Base-by-base conservation (phyloP, 768 basidiomycete species). In the Hypholoma fasciculare region DNA sequence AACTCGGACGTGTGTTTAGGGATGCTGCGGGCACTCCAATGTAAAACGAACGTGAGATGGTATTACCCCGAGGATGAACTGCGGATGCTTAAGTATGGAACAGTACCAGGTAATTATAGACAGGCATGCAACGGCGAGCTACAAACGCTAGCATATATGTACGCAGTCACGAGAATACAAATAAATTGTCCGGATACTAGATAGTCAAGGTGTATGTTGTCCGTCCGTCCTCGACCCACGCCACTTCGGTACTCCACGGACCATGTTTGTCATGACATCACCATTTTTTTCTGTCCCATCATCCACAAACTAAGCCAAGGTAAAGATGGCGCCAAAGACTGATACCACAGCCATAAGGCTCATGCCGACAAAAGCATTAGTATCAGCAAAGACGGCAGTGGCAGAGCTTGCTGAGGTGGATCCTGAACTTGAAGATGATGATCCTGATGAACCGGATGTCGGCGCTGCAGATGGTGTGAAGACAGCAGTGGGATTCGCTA, bases 401-500 rank as follows among this genome's bases (percentile, higher is more conserved):
- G 63, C 64, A 36, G 60, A 63, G 38, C 62, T 62, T n/a, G 58
- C 38, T 11, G 60, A 51, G 37, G 58, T 47, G 20, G 49, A 39
- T 54, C 62, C 66, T 9, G 57, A 16, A 20, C 19, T 38, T 17
- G 65, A 52, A n/a, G 63, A 20, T 20, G 63, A 20, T 20, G 51
- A 68, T 27, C 61, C 70, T n/a, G 63, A 27, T 27, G 51, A 68
- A 30, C 61, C 70, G 47, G 59, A 61, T 6, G 71, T 61, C 4
- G 76, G 67, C 19, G 73, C 72, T 1, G 82, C 72, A 26, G 78
- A 79, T 4, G 90, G 90, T 8, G 83, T 82, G 69, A 86, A 87
- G 7, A 85, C 86, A 13, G 87, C 81, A 13, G 75, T 70, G 14
- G 88, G 82, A 67, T 78, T 86, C 17, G 89, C 69, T 54, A 92